These are phyloP conservation scores for Neurospora sp. DNA, from an alignment of 495 filamentous ascomycete genomes.

Conservation along the genomic window DNA sequence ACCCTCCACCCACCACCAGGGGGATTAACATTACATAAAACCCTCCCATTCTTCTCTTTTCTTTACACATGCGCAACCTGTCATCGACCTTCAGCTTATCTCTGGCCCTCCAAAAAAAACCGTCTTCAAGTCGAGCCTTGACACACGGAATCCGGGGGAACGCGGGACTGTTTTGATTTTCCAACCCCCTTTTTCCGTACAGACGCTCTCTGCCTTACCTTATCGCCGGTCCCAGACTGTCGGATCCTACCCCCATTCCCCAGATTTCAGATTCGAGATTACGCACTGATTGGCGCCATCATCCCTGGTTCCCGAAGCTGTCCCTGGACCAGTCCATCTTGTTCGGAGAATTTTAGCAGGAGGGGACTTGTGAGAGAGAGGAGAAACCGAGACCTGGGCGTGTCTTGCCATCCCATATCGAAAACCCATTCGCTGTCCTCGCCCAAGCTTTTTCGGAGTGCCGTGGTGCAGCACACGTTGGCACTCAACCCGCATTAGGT, in stretches of 20 bases:
- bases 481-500: neutral
- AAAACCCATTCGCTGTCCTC: neutral
- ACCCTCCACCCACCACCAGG: slow-evolving; percentile 21
- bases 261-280: slow-evolving; percentile 31
- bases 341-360: slow-evolving; percentile 14
- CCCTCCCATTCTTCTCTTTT: slow-evolving; percentile 35
- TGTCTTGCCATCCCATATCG: neutral
- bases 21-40: slow-evolving; percentile 48
- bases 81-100: slow-evolving; percentile 34
- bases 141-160: slow-evolving; percentile 26
- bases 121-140: slow-evolving; percentile 26
- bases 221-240: slow-evolving; percentile 33
- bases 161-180: slow-evolving; percentile 13
- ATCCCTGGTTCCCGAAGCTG: slow-evolving; percentile 13
- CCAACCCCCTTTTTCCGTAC: slow-evolving; percentile 5
- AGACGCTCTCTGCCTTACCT: slow-evolving; percentile 12
- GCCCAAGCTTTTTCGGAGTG: neutral
- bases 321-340: slow-evolving; percentile 10
- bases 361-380: neutral
- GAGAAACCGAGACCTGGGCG: neutral
- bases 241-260: slow-evolving; percentile 27
- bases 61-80: slow-evolving; percentile 38
- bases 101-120: slow-evolving; percentile 23
- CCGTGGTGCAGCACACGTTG: neutral
- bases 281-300: slow-evolving; percentile 39